Evolutionary conservation across 345 rosid species (phyloP).

Genomic region (Citrus sinensis): DVS_A1.0 CM039168.1:736001-736500

Average conservation of each 20-base stretch:
- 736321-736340: slow-evolving; percentile 32
- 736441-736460: slow-evolving; percentile 94
- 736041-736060: slow-evolving; percentile 82
- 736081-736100: slow-evolving; percentile 99
- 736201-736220: slow-evolving; percentile 86
- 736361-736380: slow-evolving; percentile 31
- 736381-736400: slow-evolving; percentile 73
- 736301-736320: slow-evolving; percentile 32
- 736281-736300: slow-evolving; percentile 63
- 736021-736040: slow-evolving; percentile 88
- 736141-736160: slow-evolving; percentile 97
- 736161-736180: slow-evolving; percentile 89
- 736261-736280: slow-evolving; percentile 96
- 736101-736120: slow-evolving; percentile 66
- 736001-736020: slow-evolving; percentile 97
- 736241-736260: slow-evolving; percentile 93
- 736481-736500: slow-evolving; percentile 68
- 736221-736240: slow-evolving; percentile 98
- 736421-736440: slow-evolving; percentile 91
- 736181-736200: slow-evolving; percentile 97
- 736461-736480: slow-evolving; percentile 88
- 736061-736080: slow-evolving; percentile 94
- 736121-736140: slow-evolving; percentile 93
- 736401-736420: slow-evolving; percentile 89
- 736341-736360: slow-evolving; percentile 28